Evolutionary conservation across 179 eudicot species (phyloP).

Genomic region (Vitellaria paradoxa): DNA sequence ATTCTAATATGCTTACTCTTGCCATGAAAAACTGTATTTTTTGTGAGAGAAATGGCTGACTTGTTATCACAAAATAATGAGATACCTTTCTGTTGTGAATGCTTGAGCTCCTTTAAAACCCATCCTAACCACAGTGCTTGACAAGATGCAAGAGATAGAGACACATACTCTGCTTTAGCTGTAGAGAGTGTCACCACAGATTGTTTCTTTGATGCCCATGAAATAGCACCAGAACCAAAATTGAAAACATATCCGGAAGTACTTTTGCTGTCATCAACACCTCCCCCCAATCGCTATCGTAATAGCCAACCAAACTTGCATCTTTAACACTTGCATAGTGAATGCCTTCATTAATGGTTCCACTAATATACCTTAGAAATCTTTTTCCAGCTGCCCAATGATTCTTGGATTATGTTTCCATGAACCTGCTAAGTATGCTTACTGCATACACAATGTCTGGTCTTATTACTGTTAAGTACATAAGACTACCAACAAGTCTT

Average conservation of each 20-base stretch:
- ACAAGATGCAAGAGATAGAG: neutral
- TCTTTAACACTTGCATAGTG: neutral
- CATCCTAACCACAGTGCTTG: neutral
- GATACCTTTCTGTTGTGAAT: neutral
- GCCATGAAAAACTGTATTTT: slow-evolving; percentile 5
- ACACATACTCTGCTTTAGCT: slow-evolving; percentile 4
- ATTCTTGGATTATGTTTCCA: slow-evolving; percentile 10
- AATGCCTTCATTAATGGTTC: slow-evolving; percentile 12
- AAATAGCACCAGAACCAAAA: neutral
- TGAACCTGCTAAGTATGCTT: slow-evolving; percentile 13
- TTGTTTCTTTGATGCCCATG: slow-evolving; percentile 13
- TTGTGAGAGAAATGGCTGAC: neutral
- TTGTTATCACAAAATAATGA: slow-evolving; percentile 9
- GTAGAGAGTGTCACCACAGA: slow-evolving; percentile 7
- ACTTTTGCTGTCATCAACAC: slow-evolving; percentile 13
- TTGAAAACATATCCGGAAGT: slow-evolving; percentile 8
- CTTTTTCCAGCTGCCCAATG: slow-evolving; percentile 17
- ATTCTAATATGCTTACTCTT: slow-evolving; percentile 10
- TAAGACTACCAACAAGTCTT: slow-evolving; percentile 16
- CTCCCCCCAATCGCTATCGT: slow-evolving; percentile 22
- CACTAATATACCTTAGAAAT: slow-evolving; percentile 18
- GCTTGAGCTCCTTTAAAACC: neutral
- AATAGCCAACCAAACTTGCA: neutral
- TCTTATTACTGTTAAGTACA: slow-evolving; percentile 20
- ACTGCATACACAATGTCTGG: slow-evolving; percentile 11